phyloP scores from a whole-genome alignment of 2,329 filamentous ascomycete species.

The Alternaria solani region DNA sequence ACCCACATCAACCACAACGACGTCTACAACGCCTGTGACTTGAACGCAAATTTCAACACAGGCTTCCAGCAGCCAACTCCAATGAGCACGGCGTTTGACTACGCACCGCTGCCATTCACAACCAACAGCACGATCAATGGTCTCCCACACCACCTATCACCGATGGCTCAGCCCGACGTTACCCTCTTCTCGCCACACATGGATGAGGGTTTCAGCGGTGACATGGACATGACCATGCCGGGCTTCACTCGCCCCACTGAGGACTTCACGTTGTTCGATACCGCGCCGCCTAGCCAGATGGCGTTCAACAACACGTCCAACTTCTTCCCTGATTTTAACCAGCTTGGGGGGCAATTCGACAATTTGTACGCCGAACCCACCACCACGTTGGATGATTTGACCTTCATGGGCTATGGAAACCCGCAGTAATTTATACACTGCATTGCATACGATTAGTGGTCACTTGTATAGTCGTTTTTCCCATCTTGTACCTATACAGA shows the following conservation, averaged over 20 bases:
- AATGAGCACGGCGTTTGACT: constrained; percentile 47
- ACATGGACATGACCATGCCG: constrained; percentile 41
- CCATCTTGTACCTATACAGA: constrained; percentile 22
- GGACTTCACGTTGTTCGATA: constrained; percentile 71
- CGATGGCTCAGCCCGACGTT: constrained; percentile 70
- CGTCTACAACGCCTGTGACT: constrained; percentile 62
- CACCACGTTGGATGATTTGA: constrained; percentile 44
- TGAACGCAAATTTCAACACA: constrained; percentile 68
- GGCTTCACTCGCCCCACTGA: constrained; percentile 45
- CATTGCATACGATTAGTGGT: constrained; percentile 29
- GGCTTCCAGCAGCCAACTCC: constrained; percentile 65
- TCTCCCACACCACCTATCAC: constrained; percentile 70
- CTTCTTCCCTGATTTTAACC: constrained; percentile 51
- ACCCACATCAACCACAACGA: constrained; percentile 67
- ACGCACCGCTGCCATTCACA: constrained; percentile 52
- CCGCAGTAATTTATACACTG: constrained; percentile 28
- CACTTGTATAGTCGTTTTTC: constrained; percentile 31
- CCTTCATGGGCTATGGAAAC: constrained; percentile 31
- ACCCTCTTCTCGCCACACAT: constrained; percentile 73
- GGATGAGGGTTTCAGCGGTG: constrained; percentile 70
- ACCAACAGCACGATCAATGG: constrained; percentile 31
- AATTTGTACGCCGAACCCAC: constrained; percentile 38
- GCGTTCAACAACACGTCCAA: constrained; percentile 36
- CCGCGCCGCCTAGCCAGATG: constrained; percentile 33
- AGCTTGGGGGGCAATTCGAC: constrained; percentile 52